Evolutionary conservation across 768 basidiomycete species (phyloP).

Genomic region (Pleurotus djamor): DNA sequence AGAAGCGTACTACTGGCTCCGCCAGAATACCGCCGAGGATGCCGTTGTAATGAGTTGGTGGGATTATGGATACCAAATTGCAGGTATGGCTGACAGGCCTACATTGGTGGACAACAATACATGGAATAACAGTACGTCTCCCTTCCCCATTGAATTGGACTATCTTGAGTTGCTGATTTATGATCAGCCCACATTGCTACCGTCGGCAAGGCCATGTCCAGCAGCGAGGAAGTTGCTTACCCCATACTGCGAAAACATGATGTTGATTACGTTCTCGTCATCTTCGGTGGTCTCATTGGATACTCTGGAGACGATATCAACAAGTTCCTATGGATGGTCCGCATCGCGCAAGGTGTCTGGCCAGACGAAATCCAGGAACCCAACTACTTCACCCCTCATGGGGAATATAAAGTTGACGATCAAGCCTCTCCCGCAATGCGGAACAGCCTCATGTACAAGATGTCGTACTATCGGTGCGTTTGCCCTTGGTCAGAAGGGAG

Average conservation of each 20-base stretch:
- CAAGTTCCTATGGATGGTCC: conserved; percentile 99
- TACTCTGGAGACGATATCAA: conserved; percentile 99
- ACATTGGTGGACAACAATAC: conserved; percentile 99
- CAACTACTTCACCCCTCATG: conserved; percentile 88
- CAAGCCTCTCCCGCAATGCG: conserved; percentile 84
- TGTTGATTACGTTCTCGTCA: conserved; percentile 95
- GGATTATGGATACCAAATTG: conserved; percentile 99
- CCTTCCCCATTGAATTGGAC: not conserved
- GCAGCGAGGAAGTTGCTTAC: conserved; percentile 91
- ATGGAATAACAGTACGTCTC: conserved; percentile 93
- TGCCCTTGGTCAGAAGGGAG: not conserved
- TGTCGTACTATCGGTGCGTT: conserved; percentile 89
- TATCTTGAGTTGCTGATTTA: conserved; percentile 4
- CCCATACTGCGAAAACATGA: conserved; percentile 97
- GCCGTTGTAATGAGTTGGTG: conserved; percentile 99
- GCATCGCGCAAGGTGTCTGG: conserved; percentile 94
- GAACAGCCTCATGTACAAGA: conserved; percentile 98
- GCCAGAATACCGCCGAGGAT: conserved; percentile 91
- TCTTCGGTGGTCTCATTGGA: conserved; percentile 94
- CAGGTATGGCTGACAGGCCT: conserved; percentile 96
- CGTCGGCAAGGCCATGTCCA: conserved; percentile 98
- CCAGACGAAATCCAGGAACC: conserved; percentile 97
- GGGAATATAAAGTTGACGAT: conserved; percentile 93
- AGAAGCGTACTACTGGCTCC: conserved; percentile 98
- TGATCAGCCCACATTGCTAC: conserved; percentile 90